These are phyloP conservation scores for Fagopyrum homotropicum DNA, from an alignment of 148 eudicot species.

Conservation along the genomic window DNA sequence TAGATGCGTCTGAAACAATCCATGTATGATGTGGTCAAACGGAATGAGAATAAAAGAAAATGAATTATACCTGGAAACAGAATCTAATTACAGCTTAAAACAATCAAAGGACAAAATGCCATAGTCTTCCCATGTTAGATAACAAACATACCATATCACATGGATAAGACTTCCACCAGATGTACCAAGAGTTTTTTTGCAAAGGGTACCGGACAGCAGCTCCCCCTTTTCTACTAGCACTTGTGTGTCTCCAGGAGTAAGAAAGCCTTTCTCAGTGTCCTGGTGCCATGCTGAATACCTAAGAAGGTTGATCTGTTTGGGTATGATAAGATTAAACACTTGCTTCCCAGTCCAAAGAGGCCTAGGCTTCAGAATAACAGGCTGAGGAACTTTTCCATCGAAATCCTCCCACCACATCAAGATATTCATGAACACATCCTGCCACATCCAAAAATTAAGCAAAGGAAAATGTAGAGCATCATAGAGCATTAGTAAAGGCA, in stretches of 20 bases:
- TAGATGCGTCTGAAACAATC: not conserved
- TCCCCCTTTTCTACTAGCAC: conserved; percentile 93
- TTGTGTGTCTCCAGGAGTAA: conserved; percentile 95
- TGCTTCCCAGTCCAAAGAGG: conserved; percentile 99
- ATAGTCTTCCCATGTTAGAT: not conserved
- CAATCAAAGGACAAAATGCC: not conserved
- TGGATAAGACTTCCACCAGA: conserved; percentile 93
- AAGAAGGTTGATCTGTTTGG: conserved; percentile 91
- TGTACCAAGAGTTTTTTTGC: conserved; percentile 94
- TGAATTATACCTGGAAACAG: not conserved
- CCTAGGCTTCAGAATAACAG: conserved; percentile 90
- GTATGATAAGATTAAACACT: conserved; percentile 93
- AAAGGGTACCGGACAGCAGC: conserved; percentile 83
- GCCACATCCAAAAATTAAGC: conserved; percentile 9
- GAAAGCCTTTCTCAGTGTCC: conserved; percentile 64
- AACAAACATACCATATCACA: conserved; percentile 65
- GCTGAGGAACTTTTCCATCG: conserved; percentile 94
- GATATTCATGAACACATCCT: conserved; percentile 99
- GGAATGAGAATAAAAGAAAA: not conserved
- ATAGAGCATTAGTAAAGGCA: conserved; percentile 1
- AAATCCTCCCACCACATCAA: conserved; percentile 99
- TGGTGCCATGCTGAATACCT: conserved; percentile 90
- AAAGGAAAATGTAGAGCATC: not conserved
- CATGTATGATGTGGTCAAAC: not conserved
- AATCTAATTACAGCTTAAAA: not conserved